Conservation (phyloP, 2,329 filamentous ascomycete species). For the Ceratocystis cacaofunesta region DNA sequence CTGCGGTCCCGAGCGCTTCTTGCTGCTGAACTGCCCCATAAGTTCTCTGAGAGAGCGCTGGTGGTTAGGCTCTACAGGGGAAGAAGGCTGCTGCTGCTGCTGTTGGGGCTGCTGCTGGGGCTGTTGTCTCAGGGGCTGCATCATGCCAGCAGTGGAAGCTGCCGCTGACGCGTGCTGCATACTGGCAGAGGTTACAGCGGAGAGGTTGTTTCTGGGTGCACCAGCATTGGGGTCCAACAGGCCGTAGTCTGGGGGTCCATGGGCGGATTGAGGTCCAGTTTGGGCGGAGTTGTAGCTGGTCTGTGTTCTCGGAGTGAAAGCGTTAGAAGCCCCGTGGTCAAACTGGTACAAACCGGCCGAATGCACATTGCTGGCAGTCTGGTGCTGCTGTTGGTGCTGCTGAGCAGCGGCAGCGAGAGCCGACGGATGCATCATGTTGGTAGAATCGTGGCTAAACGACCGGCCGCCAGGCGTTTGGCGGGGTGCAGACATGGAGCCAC, state of each 20-base stretch:
- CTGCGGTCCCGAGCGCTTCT: slow-evolving; percentile 85
- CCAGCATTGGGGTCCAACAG: not conserved
- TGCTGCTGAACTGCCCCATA: slow-evolving; percentile 98
- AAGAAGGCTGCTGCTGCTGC: slow-evolving; percentile 3
- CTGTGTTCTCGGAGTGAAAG: slow-evolving; percentile 13
- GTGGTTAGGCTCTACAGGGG: slow-evolving; percentile 11
- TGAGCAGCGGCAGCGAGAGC: not conserved
- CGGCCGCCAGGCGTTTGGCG: slow-evolving; percentile 4
- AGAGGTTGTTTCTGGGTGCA: not conserved
- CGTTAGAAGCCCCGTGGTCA: not conserved
- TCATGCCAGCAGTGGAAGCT: not conserved
- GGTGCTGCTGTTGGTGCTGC: slow-evolving; percentile 5
- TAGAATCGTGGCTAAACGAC: slow-evolving; percentile 14
- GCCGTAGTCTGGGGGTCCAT: not conserved
- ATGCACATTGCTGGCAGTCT: not conserved
- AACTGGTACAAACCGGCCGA: not conserved
- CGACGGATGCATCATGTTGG: slow-evolving; percentile 3
- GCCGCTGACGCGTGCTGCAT: not conserved
- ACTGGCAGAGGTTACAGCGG: not conserved
- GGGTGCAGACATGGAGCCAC: slow-evolving; percentile 9
- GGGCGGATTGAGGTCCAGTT: not conserved
- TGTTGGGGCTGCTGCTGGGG: not conserved
- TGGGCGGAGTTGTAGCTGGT: not conserved
- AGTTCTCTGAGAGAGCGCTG: slow-evolving; percentile 32
- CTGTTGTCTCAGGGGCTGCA: not conserved